Conservation (phyloP, 495 filamentous ascomycete species). For the Evernia prunastri region DNA sequence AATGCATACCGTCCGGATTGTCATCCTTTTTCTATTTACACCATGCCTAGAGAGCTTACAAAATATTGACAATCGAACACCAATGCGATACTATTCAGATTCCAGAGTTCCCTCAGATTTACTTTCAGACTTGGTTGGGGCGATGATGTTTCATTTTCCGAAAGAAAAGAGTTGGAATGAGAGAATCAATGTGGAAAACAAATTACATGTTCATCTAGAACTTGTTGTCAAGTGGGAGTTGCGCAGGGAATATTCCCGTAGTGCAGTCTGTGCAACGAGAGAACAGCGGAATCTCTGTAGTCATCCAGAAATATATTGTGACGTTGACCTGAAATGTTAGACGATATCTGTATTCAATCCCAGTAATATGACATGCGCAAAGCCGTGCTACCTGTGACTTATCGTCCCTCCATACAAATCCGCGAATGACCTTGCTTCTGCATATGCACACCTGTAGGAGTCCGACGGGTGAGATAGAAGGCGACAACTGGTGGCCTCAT, state of each 20-base stretch:
- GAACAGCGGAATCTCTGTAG: not conserved
- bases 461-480: not conserved
- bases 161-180: not conserved
- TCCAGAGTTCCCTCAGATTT: not conserved
- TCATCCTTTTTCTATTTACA: not conserved
- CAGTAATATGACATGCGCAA: conserved; percentile 14
- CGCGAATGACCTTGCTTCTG: conserved; percentile 4
- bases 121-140: not conserved
- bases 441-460: conserved; percentile 8
- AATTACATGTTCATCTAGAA: not conserved
- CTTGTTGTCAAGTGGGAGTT: not conserved
- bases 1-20: not conserved
- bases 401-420: conserved; percentile 3
- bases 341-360: conserved; percentile 11
- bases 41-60: not conserved
- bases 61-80: not conserved
- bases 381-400: conserved; percentile 9
- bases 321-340: not conserved
- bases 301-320: conserved; percentile 1
- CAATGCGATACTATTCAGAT: not conserved
- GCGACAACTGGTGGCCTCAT: not conserved
- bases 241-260: not conserved
- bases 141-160: not conserved
- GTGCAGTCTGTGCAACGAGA: not conserved
- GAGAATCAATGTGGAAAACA: not conserved